phyloP scores from a whole-genome alignment of 2,329 filamentous ascomycete genomes.

The Trichoderma sp. region DNA sequence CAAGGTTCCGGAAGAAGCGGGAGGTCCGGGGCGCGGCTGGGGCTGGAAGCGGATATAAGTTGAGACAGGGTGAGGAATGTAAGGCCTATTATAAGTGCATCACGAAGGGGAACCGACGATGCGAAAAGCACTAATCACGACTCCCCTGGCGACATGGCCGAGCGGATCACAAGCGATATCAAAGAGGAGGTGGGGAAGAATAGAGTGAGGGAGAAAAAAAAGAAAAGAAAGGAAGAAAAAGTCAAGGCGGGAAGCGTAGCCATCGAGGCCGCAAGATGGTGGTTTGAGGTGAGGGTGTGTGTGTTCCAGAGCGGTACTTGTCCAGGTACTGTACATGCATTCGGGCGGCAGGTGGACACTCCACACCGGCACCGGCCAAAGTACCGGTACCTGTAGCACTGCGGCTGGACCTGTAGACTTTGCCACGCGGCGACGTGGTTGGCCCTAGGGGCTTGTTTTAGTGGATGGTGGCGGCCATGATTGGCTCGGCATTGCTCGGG shows the following conservation, averaged over 20 bases:
- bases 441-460: slow-evolving; percentile 5
- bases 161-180: slow-evolving; percentile 15
- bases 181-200: slow-evolving; percentile 16
- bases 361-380: slow-evolving; percentile 13
- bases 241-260: neutral
- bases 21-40: slow-evolving; percentile 5
- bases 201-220: neutral
- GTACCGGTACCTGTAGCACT: neutral
- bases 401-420: neutral
- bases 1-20: slow-evolving; percentile 4
- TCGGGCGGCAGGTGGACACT: slow-evolving; percentile 16
- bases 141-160: slow-evolving; percentile 29
- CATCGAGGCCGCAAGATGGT: neutral
- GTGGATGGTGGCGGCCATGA: neutral
- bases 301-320: slow-evolving; percentile 10
- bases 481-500: slow-evolving; percentile 13
- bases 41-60: slow-evolving; percentile 11
- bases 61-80: slow-evolving; percentile 1
- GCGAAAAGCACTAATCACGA: slow-evolving; percentile 22
- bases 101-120: slow-evolving; percentile 21
- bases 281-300: slow-evolving; percentile 7
- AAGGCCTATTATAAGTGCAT: slow-evolving; percentile 24
- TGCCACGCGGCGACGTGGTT: slow-evolving; percentile 15
- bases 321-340: slow-evolving; percentile 7
- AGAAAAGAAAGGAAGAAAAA: neutral